Evolutionary conservation across 1,284 basidiomycete genomes (phyloP).

Genomic region (Anthracocystis walkeri): DNA sequence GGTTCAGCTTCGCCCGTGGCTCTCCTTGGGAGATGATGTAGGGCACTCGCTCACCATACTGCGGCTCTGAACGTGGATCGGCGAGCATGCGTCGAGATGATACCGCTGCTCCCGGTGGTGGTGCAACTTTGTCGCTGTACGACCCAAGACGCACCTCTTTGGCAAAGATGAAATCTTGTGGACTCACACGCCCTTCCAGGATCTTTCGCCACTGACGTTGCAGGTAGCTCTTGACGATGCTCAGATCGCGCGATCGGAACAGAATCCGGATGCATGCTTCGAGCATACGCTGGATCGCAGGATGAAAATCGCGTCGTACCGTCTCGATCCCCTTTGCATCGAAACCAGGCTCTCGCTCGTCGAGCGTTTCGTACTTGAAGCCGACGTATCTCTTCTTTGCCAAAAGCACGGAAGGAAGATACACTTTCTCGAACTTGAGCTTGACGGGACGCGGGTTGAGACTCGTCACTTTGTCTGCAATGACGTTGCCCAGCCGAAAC

Average conservation of each 20-base stretch:
- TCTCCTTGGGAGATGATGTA: constrained; percentile 85
- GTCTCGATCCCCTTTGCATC: constrained; percentile 99
- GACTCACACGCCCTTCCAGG: constrained; percentile 80
- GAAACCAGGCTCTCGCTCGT: constrained; percentile 83
- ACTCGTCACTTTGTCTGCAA: constrained; percentile 86
- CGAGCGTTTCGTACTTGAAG: constrained; percentile 88
- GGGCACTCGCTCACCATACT: constrained; percentile 92
- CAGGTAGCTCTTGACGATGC: constrained; percentile 88
- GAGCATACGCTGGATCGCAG: constrained; percentile 66
- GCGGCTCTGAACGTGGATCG: constrained; percentile 85
- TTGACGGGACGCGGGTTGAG: constrained; percentile 91
- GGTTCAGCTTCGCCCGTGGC: constrained; percentile 79
- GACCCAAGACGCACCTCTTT: constrained; percentile 89
- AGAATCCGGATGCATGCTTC: constrained; percentile 73
- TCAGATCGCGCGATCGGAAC: constrained; percentile 88
- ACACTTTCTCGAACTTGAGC: constrained; percentile 98
- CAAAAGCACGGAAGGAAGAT: constrained; percentile 89
- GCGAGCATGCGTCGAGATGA: constrained; percentile 80
- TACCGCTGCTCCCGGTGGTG: constrained; percentile 89
- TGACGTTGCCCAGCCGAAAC: constrained; percentile 90
- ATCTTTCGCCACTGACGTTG: constrained; percentile 86
- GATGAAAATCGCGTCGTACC: constrained; percentile 80
- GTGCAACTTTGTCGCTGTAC: constrained; percentile 80
- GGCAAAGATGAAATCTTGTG: constrained; percentile 93
- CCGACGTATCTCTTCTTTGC: constrained; percentile 98